Conservation (phyloP, 371 early-diverging fungal genomes). For the Mucor irregularis region DNA sequence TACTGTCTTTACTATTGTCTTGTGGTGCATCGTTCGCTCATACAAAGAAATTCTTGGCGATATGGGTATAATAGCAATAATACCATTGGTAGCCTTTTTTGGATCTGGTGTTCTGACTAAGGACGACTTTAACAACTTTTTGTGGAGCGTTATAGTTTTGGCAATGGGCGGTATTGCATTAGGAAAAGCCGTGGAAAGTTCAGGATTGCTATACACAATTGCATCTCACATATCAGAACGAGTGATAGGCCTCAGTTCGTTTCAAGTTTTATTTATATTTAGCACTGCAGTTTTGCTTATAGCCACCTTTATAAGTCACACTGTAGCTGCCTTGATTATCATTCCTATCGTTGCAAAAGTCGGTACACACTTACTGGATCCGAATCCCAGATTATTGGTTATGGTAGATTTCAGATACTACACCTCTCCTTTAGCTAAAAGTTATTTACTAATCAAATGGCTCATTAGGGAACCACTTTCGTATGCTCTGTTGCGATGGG, state of each 20-base stretch:
- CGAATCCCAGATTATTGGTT: constrained; percentile 77
- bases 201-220: constrained; percentile 44
- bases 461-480: constrained; percentile 58
- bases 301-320: constrained; percentile 92
- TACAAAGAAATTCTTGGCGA: constrained; percentile 67
- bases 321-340: constrained; percentile 84
- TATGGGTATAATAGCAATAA: constrained; percentile 78
- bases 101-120: constrained; percentile 76
- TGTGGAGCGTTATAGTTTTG: constrained; percentile 76
- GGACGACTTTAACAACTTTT: constrained; percentile 78
- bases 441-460: neutral
- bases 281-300: constrained; percentile 66
- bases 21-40: constrained; percentile 71
- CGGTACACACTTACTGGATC: constrained; percentile 63
- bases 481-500: constrained; percentile 87
- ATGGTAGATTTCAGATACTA: constrained; percentile 55
- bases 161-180: constrained; percentile 85
- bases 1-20: constrained; percentile 67
- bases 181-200: constrained; percentile 76
- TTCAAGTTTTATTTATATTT: constrained; percentile 66
- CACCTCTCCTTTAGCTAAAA: too few species aligned
- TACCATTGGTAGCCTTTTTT: constrained; percentile 78
- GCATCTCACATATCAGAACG: constrained; percentile 51
- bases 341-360: constrained; percentile 76
- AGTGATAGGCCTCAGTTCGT: constrained; percentile 61